phyloP scores from a whole-genome alignment of 495 filamentous ascomycete species.

The Talaromyces proteolyticus region DNA sequence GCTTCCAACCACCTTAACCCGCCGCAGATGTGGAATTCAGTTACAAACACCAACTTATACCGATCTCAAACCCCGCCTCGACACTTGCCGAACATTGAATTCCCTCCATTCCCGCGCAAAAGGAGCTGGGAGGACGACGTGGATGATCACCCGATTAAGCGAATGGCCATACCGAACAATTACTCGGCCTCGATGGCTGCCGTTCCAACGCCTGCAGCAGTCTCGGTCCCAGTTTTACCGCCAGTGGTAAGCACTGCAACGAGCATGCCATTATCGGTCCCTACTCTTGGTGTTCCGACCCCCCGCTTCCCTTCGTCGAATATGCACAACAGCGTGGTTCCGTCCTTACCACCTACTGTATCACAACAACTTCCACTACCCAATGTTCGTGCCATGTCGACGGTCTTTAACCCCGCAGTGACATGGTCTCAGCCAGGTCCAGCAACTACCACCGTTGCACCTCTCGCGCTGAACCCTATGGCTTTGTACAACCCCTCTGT shows the following conservation, averaged over 20 bases:
- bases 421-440: slow-evolving; percentile 42
- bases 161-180: slow-evolving; percentile 33
- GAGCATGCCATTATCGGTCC: slow-evolving; percentile 15
- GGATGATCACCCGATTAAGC: slow-evolving; percentile 64
- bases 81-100: slow-evolving; percentile 38
- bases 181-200: slow-evolving; percentile 18
- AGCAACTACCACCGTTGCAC: slow-evolving; percentile 7
- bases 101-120: slow-evolving; percentile 50
- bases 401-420: slow-evolving; percentile 49
- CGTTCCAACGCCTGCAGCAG: slow-evolving; percentile 23
- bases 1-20: slow-evolving; percentile 19
- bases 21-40: slow-evolving; percentile 25
- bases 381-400: slow-evolving; percentile 50
- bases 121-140: slow-evolving; percentile 61
- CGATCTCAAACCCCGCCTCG: slow-evolving; percentile 45
- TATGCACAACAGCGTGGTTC: slow-evolving; percentile 20
- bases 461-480: slow-evolving; percentile 29
- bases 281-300: slow-evolving; percentile 25
- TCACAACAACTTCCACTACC: slow-evolving; percentile 38
- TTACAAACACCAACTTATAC: slow-evolving; percentile 22
- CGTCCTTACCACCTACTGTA: neutral
- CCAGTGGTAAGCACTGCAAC: slow-evolving; percentile 22
- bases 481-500: slow-evolving; percentile 43
- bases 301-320: slow-evolving; percentile 55
- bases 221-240: slow-evolving; percentile 32